A percentile compares a stretch with the other conserved stretches of the same genome.
Evolutionary conservation across 192 early-diverging fungal genomes (phyloP).

Genomic region (Spizellomyces punctatus): DNA sequence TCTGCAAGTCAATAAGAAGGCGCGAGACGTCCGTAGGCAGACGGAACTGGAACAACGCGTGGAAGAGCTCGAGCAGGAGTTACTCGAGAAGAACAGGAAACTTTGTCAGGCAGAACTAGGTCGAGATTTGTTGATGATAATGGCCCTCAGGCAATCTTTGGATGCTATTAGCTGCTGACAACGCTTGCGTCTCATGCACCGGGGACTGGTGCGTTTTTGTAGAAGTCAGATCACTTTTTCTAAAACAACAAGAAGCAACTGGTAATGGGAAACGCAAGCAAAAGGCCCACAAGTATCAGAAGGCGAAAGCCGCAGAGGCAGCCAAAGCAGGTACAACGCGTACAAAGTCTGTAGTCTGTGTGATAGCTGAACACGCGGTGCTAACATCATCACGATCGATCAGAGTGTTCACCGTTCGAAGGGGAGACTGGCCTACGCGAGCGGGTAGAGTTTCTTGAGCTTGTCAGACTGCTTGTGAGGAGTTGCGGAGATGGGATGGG

Average conservation of each 20-base stretch:
- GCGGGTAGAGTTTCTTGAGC: constrained; percentile 11
- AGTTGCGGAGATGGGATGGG: neutral
- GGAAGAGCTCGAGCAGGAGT: neutral
- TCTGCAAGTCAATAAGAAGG: neutral
- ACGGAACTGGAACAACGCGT: constrained; percentile 2
- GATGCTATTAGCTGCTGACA: neutral
- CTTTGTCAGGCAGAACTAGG: constrained; percentile 13
- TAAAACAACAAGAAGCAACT: neutral
- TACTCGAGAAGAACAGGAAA: constrained; percentile 4
- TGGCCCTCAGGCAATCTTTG: neutral
- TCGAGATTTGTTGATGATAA: neutral
- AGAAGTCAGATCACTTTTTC: constrained; percentile 18
- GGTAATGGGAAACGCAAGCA: constrained; percentile 3
- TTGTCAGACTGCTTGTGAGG: constrained; percentile 7
- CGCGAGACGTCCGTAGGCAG: neutral
- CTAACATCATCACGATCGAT: neutral
- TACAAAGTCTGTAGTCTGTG: neutral
- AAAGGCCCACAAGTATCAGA: constrained; percentile 11
- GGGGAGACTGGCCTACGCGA: neutral
- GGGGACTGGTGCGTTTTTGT: neutral
- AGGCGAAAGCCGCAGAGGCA: constrained; percentile 7
- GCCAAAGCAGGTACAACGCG: constrained; percentile 2
- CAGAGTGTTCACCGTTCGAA: constrained; percentile 1
- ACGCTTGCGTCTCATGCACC: neutral
- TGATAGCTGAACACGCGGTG: neutral